Base-by-base conservation (phyloP, 1,139 yeast genomes). In the Zygosaccharomyces pseudobailii region DNA sequence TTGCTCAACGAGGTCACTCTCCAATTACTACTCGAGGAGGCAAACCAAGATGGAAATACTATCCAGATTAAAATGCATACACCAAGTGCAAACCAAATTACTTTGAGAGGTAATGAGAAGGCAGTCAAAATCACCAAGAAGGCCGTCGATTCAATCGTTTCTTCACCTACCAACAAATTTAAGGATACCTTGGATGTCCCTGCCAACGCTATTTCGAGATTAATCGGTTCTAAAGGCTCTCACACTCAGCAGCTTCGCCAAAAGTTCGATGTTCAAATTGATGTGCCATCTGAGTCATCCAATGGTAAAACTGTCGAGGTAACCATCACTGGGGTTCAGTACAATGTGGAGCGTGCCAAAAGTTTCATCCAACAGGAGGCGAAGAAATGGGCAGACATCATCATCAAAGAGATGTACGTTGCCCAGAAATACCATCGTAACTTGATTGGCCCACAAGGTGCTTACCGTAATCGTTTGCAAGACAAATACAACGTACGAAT, bases 171-270 rank as follows among this genome's bases (percentile, higher is more conserved):
- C 22, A 54, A 49, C 22, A 57, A 61, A n/a, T 47, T 53, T 24
- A 57, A 52, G 25, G 67, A 80, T 21, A 71, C 76, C 36, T 69
- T 80, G 55, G 73, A 72, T 39, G 82, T 88, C 61, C 95, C 97
- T 51, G 68, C 80, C 2, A 71, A 75, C 48, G 78, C 80, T 41
- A 73, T 90, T 51, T 78, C 94, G 36, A 82, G 95, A 68, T 75
- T 94, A 48, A 88, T 94, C 66, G 99, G 98, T 56, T 86, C 84
- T 66, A 87, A 80, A 53, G 98, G 98, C 49, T 71, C 87, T 37
- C 80, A 82, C 63, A 71, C 92, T 64, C 78, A 79, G 57, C 71
- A 79, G 46, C 69, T 88, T 55, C 78, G 84, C 56, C 88, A 86
- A n/a, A 86, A 87, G 63, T 88, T 75, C 60, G 90, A 84, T 41